These are phyloP conservation scores for Fusarium redolens DNA, from an alignment of 2,329 filamentous ascomycete genomes.

Conservation along the genomic window DNA sequence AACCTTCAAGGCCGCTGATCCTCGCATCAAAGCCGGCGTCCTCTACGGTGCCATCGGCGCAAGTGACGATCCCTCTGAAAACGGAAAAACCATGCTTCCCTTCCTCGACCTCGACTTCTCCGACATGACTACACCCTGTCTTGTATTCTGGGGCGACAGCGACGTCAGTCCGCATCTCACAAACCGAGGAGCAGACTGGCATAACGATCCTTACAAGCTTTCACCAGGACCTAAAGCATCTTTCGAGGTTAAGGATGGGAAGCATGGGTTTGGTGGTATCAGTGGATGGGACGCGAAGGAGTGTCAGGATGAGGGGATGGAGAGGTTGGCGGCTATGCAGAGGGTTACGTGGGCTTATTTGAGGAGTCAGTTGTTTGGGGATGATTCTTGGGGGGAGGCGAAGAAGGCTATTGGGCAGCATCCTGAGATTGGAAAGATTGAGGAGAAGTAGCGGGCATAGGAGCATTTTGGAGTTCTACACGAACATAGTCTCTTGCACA, in stretches of 20 bases:
- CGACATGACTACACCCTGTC: conserved; percentile 32
- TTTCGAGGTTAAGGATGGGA: conserved; percentile 34
- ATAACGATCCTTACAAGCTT: conserved; percentile 37
- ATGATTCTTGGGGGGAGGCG: conserved; percentile 37
- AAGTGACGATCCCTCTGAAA: conserved; percentile 30
- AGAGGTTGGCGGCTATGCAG: conserved; percentile 40
- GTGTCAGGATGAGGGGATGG: conserved; percentile 39
- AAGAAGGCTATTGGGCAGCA: conserved; percentile 22
- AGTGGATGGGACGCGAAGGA: conserved; percentile 44
- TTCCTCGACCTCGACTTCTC: conserved; percentile 37
- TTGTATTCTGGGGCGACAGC: conserved; percentile 42
- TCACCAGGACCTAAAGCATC: conserved; percentile 36
- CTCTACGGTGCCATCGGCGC: conserved; percentile 39
- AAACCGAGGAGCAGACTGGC: conserved; percentile 40
- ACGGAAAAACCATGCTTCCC: conserved; percentile 27
- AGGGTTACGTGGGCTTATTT: conserved; percentile 43
- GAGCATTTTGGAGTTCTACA: neutral
- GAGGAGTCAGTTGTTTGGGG: conserved; percentile 33
- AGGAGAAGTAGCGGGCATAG: conserved; percentile 15
- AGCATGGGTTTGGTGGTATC: conserved; percentile 44
- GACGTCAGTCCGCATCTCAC: conserved; percentile 40
- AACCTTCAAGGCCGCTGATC: conserved; percentile 17
- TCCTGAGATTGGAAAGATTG: conserved; percentile 32
- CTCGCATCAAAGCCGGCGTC: conserved; percentile 43
- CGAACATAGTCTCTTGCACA: neutral